A percentile compares a stretch with the other conserved stretches of the same genome.
These are phyloP conservation scores for Cyclostephanos tholiformis DNA, from an alignment of 108 stramenopile genomes.

Conservation along the genomic window DNA sequence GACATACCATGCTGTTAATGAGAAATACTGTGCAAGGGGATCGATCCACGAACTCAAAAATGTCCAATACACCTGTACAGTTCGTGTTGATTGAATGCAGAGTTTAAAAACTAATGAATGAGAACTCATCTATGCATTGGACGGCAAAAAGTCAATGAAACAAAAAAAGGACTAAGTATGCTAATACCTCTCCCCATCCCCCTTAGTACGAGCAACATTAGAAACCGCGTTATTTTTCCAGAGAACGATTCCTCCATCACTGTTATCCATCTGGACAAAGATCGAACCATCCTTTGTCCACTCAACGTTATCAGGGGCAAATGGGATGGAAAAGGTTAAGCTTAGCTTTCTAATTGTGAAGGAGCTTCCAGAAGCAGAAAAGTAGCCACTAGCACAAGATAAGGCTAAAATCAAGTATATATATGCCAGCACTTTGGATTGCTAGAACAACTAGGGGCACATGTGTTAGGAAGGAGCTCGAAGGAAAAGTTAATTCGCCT, in stretches of 20 bases:
- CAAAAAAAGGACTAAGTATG: not conserved
- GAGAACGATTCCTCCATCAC: conserved; percentile 3
- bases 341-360: conserved; percentile 16
- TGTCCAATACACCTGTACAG: not conserved
- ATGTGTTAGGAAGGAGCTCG: too few relatives aligned
- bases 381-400: not conserved
- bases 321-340: not conserved
- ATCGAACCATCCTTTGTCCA: conserved; percentile 25
- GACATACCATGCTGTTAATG: conserved; percentile 11
- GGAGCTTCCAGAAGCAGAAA: not conserved
- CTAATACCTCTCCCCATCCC: not conserved
- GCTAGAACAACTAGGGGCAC: conserved; percentile 14
- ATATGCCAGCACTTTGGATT: conserved; percentile 8
- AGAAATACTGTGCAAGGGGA: not conserved
- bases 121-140: too few relatives aligned
- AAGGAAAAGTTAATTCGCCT: too few relatives aligned
- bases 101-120: not conserved
- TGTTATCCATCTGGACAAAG: conserved; percentile 26
- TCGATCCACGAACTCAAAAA: not conserved
- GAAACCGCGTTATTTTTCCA: not conserved
- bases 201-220: not conserved
- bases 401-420: conserved; percentile 11
- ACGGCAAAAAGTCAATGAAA: too few relatives aligned
- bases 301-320: conserved; percentile 36
- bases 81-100: too few relatives aligned